Percentiles rank a stretch among this genome's conserved stretches.
These are phyloP conservation scores for Chrysoporthe cubensis DNA, from an alignment of 2,329 filamentous ascomycete genomes.

Conservation along the genomic window DNA sequence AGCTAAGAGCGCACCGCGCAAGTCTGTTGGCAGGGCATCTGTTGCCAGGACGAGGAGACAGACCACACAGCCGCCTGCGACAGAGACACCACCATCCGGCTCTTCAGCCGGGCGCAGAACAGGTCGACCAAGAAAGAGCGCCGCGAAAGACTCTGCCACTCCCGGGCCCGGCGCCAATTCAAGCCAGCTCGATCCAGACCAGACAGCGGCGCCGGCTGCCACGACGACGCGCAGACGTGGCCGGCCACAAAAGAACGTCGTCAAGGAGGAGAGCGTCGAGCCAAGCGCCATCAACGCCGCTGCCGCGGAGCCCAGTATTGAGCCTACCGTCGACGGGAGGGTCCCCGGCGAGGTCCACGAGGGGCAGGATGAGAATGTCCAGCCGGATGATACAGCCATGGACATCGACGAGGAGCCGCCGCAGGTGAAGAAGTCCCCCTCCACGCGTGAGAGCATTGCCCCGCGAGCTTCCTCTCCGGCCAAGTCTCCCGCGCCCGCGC, in stretches of 20 bases:
- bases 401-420: slow-evolving; percentile 39
- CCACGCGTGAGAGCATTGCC: slow-evolving; percentile 66
- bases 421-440: slow-evolving; percentile 49
- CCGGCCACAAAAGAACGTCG: slow-evolving; percentile 22
- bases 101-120: slow-evolving; percentile 46
- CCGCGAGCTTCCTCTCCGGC: slow-evolving; percentile 40
- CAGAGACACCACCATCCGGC: slow-evolving; percentile 24
- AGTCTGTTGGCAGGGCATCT: slow-evolving; percentile 34
- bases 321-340: slow-evolving; percentile 38
- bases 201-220: slow-evolving; percentile 1
- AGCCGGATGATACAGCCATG: slow-evolving; percentile 37
- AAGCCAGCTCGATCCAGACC: slow-evolving; percentile 21
- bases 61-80: slow-evolving; percentile 22
- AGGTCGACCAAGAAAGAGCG: slow-evolving; percentile 48
- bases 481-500: slow-evolving; percentile 38
- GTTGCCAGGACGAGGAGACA: slow-evolving; percentile 37
- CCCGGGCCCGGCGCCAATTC: slow-evolving; percentile 56
- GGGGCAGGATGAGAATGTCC: slow-evolving; percentile 34
- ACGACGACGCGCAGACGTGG: slow-evolving; percentile 22
- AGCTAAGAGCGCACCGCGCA: slow-evolving; percentile 50
- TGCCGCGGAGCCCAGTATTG: slow-evolving; percentile 16
- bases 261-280: slow-evolving; percentile 28
- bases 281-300: slow-evolving; percentile 18
- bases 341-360: slow-evolving; percentile 43
- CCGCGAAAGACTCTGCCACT: slow-evolving; percentile 40